Conservation (phyloP, 2,329 filamentous ascomycete genomes). For the Septoria linicola region DNA sequence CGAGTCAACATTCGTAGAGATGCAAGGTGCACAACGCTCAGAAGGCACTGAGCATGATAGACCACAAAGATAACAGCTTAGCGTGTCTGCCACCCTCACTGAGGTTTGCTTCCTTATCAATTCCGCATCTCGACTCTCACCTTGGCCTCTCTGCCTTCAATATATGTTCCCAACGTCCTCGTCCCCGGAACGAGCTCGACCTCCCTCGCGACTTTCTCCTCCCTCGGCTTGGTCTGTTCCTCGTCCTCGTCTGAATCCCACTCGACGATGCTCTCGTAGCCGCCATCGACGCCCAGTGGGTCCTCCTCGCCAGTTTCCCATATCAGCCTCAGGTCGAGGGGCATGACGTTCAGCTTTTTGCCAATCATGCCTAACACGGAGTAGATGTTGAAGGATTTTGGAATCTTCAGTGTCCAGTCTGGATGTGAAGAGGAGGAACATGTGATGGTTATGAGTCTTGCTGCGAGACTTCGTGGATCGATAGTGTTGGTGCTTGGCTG, state of each 20-base stretch:
- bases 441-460: constrained; percentile 64
- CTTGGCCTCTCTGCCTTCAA: constrained; percentile 69
- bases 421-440: constrained; percentile 53
- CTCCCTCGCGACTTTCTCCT: constrained; percentile 72
- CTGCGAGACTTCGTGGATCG: constrained; percentile 79
- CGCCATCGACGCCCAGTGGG: constrained; percentile 63
- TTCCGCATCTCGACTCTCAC: constrained; percentile 57
- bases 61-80: too few relatives aligned
- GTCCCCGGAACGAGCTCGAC: constrained; percentile 78
- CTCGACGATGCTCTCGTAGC: constrained; percentile 37
- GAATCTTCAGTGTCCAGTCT: constrained; percentile 53
- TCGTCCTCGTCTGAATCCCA: constrained; percentile 47
- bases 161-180: constrained; percentile 76
- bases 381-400: constrained; percentile 77
- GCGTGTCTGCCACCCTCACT: too few relatives aligned
- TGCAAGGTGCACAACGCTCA: too few relatives aligned
- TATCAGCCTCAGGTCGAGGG: constrained; percentile 65
- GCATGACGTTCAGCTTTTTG: constrained; percentile 64
- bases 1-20: too few relatives aligned
- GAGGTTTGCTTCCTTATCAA: background rate
- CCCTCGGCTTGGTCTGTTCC: constrained; percentile 39
- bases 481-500: constrained; percentile 38
- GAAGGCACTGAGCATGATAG: too few relatives aligned
- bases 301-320: constrained; percentile 95
- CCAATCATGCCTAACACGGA: constrained; percentile 75